These are phyloP conservation scores for Curvularia sp. DNA, from an alignment of 2,329 filamentous ascomycete species.

Conservation along the genomic window DNA sequence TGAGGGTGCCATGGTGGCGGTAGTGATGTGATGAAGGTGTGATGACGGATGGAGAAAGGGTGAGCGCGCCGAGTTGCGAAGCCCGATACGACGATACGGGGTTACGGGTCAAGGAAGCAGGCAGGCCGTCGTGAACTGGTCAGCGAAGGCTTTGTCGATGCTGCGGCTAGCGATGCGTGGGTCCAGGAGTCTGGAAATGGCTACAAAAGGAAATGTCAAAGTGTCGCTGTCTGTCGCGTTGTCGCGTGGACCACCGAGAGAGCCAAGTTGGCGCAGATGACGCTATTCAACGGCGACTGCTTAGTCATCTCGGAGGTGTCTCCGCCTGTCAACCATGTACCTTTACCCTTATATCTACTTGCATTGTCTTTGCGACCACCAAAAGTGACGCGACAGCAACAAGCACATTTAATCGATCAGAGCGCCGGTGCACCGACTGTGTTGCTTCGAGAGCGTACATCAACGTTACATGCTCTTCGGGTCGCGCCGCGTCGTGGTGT, in stretches of 20 bases:
- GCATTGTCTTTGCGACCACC: neutral
- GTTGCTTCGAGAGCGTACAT: neutral
- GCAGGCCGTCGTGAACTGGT: neutral
- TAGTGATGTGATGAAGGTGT: slow-evolving; percentile 22
- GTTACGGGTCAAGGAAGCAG: slow-evolving; percentile 10
- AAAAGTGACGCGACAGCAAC: neutral
- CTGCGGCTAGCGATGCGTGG: neutral
- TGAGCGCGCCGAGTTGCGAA: slow-evolving; percentile 7
- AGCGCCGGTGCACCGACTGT: neutral
- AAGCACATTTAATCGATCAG: neutral
- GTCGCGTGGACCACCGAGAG: slow-evolving; percentile 23
- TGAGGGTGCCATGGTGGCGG: slow-evolving; percentile 38
- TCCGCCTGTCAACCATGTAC: slow-evolving; percentile 1
- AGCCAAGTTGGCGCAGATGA: slow-evolving; percentile 26
- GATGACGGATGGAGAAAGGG: slow-evolving; percentile 12
- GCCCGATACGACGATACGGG: slow-evolving; percentile 15
- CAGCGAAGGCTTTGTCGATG: slow-evolving; percentile 8
- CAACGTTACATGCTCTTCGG: neutral
- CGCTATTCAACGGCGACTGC: slow-evolving; percentile 19
- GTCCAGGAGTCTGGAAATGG: neutral
- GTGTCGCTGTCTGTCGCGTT: slow-evolving; percentile 23
- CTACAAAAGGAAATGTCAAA: slow-evolving; percentile 3
- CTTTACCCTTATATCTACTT: neutral
- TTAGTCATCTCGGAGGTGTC: slow-evolving; percentile 14
- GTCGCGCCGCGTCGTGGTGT: neutral